These are phyloP conservation scores for Gaeumannomyces sp. DNA, from an alignment of 2,329 filamentous ascomycete species.

Conservation along the genomic window DNA sequence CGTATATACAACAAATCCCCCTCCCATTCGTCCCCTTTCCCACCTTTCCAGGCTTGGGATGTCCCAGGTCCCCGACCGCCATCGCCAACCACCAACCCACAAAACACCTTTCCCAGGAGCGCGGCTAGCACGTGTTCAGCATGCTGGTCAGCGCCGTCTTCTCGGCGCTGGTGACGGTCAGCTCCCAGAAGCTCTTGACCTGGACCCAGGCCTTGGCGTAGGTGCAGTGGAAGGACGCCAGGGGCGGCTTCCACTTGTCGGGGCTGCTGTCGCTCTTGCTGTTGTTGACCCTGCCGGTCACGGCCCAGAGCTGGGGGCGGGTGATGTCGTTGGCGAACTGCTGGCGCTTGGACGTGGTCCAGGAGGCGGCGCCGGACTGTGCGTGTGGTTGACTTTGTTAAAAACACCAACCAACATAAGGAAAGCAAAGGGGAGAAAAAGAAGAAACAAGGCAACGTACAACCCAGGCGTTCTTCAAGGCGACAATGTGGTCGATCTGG, in stretches of 20 bases:
- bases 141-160: conserved; percentile 61
- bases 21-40: not conserved
- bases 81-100: not conserved
- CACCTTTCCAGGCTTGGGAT: no score
- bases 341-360: conserved; percentile 63
- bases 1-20: not conserved
- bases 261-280: conserved; percentile 68
- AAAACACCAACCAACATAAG: no score
- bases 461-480: conserved; percentile 74
- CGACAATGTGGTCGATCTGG: conserved; percentile 81
- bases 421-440: conserved; percentile 9
- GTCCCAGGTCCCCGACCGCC: no score
- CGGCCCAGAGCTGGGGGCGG: conserved; percentile 71
- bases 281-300: conserved; percentile 72
- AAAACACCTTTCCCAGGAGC: not conserved
- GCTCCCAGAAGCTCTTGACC: conserved; percentile 66
- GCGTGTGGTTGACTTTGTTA: not conserved
- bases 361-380: conserved; percentile 63
- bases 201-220: conserved; percentile 73
- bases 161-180: conserved; percentile 67
- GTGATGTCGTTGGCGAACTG: conserved; percentile 71
- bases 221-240: conserved; percentile 65
- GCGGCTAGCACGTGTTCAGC: conserved; percentile 54
- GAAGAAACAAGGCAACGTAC: conserved; percentile 30
- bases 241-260: conserved; percentile 69